Evolutionary conservation across 495 filamentous ascomycete species (phyloP).

Genomic region (Aspergillus affinis): DNA sequence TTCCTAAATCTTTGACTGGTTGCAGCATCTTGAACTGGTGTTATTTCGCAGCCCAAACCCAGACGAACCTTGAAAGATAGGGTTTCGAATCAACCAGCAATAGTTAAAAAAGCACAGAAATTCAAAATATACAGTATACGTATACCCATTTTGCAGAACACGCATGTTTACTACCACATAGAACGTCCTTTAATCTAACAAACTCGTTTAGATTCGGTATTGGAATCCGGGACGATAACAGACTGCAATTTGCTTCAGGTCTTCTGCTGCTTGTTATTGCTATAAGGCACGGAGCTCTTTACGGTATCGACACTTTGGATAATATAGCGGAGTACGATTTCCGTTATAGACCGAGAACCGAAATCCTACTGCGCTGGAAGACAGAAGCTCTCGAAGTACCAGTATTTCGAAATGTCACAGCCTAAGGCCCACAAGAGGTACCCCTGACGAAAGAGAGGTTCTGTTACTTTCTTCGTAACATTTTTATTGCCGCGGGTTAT

Average conservation of each 20-base stretch:
- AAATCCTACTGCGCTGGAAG: neutral
- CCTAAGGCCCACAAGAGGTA: neutral
- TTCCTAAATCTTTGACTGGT: neutral
- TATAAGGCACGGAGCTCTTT: neutral
- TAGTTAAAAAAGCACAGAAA: neutral
- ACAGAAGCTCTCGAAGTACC: neutral
- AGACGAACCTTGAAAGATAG: constrained; percentile 1
- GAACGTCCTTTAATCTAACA: neutral
- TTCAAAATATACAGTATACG: neutral
- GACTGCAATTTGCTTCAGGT: neutral
- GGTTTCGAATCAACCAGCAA: neutral
- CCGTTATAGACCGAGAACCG: neutral
- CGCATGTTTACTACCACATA: neutral
- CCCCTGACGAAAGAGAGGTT: neutral
- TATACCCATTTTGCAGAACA: neutral
- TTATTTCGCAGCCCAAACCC: neutral
- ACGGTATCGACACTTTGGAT: neutral
- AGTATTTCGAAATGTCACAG: neutral
- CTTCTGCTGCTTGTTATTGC: neutral
- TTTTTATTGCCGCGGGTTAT: neutral
- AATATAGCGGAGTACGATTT: neutral
- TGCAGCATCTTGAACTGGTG: neutral
- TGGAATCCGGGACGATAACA: neutral
- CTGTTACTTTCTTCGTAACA: neutral
- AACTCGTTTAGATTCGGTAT: neutral